Evolutionary conservation across 2,329 filamentous ascomycete species (phyloP), one percentile per base, ranked within the genome.

Genomic region (Phaeosphaeriaceae sp.): DNA sequence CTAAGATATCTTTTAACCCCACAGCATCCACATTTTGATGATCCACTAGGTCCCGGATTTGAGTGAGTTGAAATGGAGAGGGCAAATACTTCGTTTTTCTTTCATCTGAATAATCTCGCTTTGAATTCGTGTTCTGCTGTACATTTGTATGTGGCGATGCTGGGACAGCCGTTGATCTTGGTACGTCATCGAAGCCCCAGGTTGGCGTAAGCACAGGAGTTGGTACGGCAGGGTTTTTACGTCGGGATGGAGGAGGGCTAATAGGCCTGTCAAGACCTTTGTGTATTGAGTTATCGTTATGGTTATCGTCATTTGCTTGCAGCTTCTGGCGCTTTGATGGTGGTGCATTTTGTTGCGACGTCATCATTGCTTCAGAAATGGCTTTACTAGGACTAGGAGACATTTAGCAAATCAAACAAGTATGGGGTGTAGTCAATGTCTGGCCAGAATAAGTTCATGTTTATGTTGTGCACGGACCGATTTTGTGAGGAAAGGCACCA

Each of bases 51-150:
- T 89, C 87, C 21, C 77, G 78, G 45, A 94, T 87, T 50, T 79
- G 81, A 0, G 88, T 92, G 12, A 94, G 81, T 48, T 85, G 84
- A 58, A 92, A 83, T 0, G 90, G 90, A 1, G 89, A 92, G 1
- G 74, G 67, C 18, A 84, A 8, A 35, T 53, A 49, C 7, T 8
- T 33, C n/a, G n/a, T 15, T 9, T 12, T 35, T 30, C 13, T 21
- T 42, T 23, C 21, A 26, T 29, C 30, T 11, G 12, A 2, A 20
- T 17, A 16, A 9, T 42, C 34, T 30, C 28, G 35, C 37, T 46
- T 26, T 35, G 35, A 21, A 3, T 13, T 13, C 16, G n/a, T 42
- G 5, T 18, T 32, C n/a, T 30, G 15, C 4, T 33, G 13, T 15
- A 32, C 26, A 13, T 32, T 26, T 11, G 30, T 13, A n/a, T 21